Base-by-base conservation (phyloP, 768 basidiomycete genomes). In the Steccherinum ochraceum region DNA sequence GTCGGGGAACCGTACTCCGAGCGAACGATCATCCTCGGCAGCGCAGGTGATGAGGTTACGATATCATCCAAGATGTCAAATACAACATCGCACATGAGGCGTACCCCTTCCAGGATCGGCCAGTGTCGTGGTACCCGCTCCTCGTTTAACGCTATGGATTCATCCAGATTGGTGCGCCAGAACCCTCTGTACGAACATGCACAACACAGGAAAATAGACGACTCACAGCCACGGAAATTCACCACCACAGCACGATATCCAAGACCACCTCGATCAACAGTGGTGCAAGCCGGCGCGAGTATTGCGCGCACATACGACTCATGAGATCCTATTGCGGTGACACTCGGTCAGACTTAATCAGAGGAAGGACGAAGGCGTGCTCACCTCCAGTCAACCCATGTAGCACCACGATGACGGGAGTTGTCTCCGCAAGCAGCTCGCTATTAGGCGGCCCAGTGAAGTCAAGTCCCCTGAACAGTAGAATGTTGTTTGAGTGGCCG, bases 141-240 rank as follows among this genome's bases (percentile, higher is more conserved):
- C n/a, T n/a, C n/a, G n/a, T n/a, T n/a, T n/a, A n/a, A n/a, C n/a
- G n/a, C n/a, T n/a, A n/a, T n/a, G n/a, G n/a, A n/a, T n/a, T n/a
- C n/a, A n/a, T n/a, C n/a, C n/a, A n/a, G n/a, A n/a, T n/a, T n/a
- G n/a, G n/a, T n/a, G n/a, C n/a, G n/a, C n/a, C n/a, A n/a, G n/a
- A n/a, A n/a, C n/a, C n/a, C n/a, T n/a, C n/a, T n/a, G n/a, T n/a
- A n/a, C n/a, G n/a, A n/a, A n/a, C n/a, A n/a, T n/a, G n/a, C n/a
- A n/a, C n/a, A n/a, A n/a, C n/a, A n/a, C n/a, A n/a, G n/a, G n/a
- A 35, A 35, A 35, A 35, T 35, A 24, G 13, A 24, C 51, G 25
- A 78, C 86, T 62, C 60, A 89, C 93, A 95, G 62, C 93, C 93
- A 59, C 94, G 80, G 69, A 88, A 94, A 69, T 95, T 96, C 64